Evolutionary conservation across 441 rosid species (phyloP), one percentile per base, ranked within the genome.

Genomic region (Croton setiger): DNA sequence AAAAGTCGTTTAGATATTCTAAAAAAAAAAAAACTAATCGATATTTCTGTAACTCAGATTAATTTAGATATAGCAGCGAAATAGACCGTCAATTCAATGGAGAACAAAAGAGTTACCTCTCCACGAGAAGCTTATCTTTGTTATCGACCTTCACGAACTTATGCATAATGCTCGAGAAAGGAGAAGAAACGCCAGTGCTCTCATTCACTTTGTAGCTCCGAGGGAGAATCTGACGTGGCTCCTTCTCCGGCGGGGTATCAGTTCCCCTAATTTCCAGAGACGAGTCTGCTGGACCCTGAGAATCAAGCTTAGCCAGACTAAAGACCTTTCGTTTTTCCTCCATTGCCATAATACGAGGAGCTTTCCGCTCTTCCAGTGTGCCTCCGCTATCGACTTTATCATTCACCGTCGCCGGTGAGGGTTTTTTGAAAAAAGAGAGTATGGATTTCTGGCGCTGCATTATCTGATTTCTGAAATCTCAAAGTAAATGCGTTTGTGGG

Each of bases 191-290:
- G 17, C 77, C 72, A 12, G 45, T 54, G 41, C 57, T 73, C 59
- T 74, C 86, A 70, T 76, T 75, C 41, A 59, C 60, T 60, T 60
- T 58, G 69, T 78, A 80, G 62, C 63, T 72, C 20, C 72, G 71
- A 48, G 91, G 87, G 7, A 90, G 67, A 45, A 90, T 74, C 83
- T 73, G 88, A 60, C 96, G 90, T 11, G 98, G 96, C 73, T 77
- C 87, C 79, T 94, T 94, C 86, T 92, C 98, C 74, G 99, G 99
- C 41, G 98, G 97, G 45, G 99, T 94, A 72, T 88, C 99, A 15
- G 83, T 83, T 56, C 96, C 97, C 43, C 79, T 74, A 20, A 91
- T 78, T 68, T 88, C 96, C 64, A 67, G 58, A n/a, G 80, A 64
- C 62, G 79, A 65, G 66, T 71, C 80, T 48, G 70, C n/a, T 6